Percentiles rank a stretch among this genome's conserved stretches.
These are phyloP conservation scores for Panicum hallii DNA, from an alignment of 202 grass and related monocot species.

Conservation along the genomic window DNA sequence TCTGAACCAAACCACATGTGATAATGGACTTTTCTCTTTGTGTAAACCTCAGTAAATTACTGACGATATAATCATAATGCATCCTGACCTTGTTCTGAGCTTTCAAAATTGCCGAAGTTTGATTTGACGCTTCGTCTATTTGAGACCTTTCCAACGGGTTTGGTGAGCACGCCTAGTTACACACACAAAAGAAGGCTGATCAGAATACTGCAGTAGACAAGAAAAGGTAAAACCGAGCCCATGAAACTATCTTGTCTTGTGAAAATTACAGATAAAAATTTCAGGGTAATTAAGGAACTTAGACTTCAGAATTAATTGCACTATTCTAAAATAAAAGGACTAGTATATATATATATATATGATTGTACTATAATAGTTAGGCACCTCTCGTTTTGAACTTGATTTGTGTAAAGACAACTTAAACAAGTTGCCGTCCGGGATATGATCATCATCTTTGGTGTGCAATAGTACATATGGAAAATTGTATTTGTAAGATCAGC, in stretches of 20 bases:
- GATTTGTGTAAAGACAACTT: slow-evolving; percentile 33
- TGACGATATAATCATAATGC: slow-evolving; percentile 26
- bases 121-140: slow-evolving; percentile 45
- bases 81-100: slow-evolving; percentile 55
- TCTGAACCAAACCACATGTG: slow-evolving; percentile 40
- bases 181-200: slow-evolving; percentile 27
- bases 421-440: slow-evolving; percentile 18
- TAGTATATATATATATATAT: too few relatives aligned
- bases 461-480: slow-evolving; percentile 19
- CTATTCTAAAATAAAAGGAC: too few relatives aligned
- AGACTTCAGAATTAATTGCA: too few relatives aligned
- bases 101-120: slow-evolving; percentile 43
- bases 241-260: not conserved
- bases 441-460: slow-evolving; percentile 27
- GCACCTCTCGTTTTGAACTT: slow-evolving; percentile 41
- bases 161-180: slow-evolving; percentile 43
- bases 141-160: slow-evolving; percentile 42
- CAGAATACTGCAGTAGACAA: slow-evolving; percentile 29
- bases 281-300: not conserved
- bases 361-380: not conserved
- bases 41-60: slow-evolving; percentile 19
- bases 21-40: slow-evolving; percentile 30
- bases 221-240: slow-evolving; percentile 7
- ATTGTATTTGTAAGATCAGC: slow-evolving; percentile 1
- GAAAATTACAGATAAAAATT: not conserved